A percentile compares a stretch with the other conserved stretches of the same genome.
Conservation (phyloP, 768 basidiomycete species). For the Fomitopsis serialis region DNA sequence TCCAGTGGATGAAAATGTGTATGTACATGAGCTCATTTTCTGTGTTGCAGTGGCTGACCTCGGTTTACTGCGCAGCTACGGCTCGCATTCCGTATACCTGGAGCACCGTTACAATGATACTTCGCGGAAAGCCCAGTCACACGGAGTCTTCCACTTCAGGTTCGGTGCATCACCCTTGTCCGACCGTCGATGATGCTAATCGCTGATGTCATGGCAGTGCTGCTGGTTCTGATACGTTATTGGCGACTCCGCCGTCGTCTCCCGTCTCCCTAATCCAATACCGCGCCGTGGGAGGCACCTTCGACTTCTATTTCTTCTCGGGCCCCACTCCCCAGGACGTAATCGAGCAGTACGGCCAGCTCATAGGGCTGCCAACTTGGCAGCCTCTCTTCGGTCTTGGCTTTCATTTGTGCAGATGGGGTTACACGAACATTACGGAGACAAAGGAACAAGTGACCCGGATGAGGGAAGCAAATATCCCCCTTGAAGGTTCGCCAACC, state of each 20-base stretch:
- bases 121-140: conserved; percentile 50
- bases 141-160: conserved; percentile 76
- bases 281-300: conserved; percentile 64
- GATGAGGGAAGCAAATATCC: conserved; percentile 66
- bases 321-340: conserved; percentile 48
- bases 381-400: conserved; percentile 76
- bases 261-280: conserved; percentile 65
- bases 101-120: conserved; percentile 62
- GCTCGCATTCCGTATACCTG: conserved; percentile 66
- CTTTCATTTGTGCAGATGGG: conserved; percentile 69
- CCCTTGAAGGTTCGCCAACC: conserved; percentile 56
- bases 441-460: conserved; percentile 47
- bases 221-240: conserved; percentile 65
- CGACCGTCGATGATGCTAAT: conserved; percentile 2
- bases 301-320: conserved; percentile 76
- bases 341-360: conserved; percentile 62
- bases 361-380: conserved; percentile 67
- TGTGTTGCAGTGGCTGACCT: background rate
- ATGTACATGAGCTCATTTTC: conserved; percentile 17
- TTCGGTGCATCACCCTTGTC: conserved; percentile 19
- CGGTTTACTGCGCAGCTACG: conserved; percentile 41
- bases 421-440: conserved; percentile 48
- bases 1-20: conserved; percentile 66
- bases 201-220: conserved; percentile 33
- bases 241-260: conserved; percentile 52